These are phyloP conservation scores for Flueggea neowawraea DNA, from an alignment of 441 rosid genomes.

Conservation along the genomic window DNA sequence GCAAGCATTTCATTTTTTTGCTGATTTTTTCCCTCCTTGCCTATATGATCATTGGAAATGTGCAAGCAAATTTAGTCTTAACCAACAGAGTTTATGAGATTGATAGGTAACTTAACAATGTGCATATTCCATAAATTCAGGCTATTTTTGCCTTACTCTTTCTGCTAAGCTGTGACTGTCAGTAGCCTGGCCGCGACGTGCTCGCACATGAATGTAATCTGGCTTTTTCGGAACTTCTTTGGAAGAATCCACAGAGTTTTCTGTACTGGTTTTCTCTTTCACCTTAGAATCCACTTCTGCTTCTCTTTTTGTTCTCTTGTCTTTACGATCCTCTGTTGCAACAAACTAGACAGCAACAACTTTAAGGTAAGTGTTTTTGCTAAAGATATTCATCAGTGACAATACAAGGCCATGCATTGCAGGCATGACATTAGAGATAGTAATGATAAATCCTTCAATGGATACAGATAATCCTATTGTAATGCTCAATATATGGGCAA, in stretches of 20 bases:
- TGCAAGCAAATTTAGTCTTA: background rate
- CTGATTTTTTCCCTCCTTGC: slow-evolving; percentile 76
- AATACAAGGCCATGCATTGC: no score
- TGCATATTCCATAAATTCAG: background rate
- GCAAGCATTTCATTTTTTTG: slow-evolving; percentile 68
- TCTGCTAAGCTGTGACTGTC: slow-evolving; percentile 77
- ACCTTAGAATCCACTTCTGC: slow-evolving; percentile 27
- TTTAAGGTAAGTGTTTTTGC: no score
- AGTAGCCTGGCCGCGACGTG: slow-evolving; percentile 69
- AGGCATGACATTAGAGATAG: no score
- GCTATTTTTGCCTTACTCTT: slow-evolving; percentile 32
- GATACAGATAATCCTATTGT: no score
- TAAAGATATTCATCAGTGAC: no score
- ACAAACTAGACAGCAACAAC: slow-evolving; percentile 18
- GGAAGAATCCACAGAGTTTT: slow-evolving; percentile 24
- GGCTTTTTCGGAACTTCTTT: slow-evolving; percentile 24
- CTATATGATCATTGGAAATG: slow-evolving; percentile 14
- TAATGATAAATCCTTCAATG: no score
- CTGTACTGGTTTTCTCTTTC: slow-evolving; percentile 27
- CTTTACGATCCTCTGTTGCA: slow-evolving; percentile 21
- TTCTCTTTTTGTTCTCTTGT: slow-evolving; percentile 32
- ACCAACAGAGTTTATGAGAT: background rate
- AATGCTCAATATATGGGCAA: no score
- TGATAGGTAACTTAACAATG: background rate
- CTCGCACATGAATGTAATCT: slow-evolving; percentile 60